Percentiles rank a stretch among this genome's conserved stretches.
phyloP scores from a whole-genome alignment of 192 early-diverging fungal genomes.

The Backusella psychrophila region DNA sequence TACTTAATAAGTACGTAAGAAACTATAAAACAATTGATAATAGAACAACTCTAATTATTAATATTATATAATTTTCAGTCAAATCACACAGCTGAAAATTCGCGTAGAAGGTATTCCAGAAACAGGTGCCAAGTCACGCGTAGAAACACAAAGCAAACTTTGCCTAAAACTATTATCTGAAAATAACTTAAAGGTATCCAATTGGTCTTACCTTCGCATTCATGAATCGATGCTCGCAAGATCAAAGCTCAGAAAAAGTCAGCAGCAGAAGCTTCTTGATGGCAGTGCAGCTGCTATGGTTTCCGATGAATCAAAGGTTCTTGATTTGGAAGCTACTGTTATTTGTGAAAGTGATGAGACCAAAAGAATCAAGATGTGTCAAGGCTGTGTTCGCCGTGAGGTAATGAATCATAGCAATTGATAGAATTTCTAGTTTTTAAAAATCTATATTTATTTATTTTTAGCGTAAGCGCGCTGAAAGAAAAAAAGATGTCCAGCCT shows the following conservation, averaged over 20 bases:
- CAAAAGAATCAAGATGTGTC: slow-evolving; percentile 75
- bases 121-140: slow-evolving; percentile 77
- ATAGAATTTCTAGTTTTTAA: not conserved
- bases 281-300: slow-evolving; percentile 35
- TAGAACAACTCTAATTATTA: not conserved
- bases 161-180: slow-evolving; percentile 78
- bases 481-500: slow-evolving; percentile 56
- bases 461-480: slow-evolving; percentile 63
- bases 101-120: slow-evolving; percentile 43
- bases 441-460: not conserved
- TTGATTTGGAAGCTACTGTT: slow-evolving; percentile 80
- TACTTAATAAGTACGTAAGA: not conserved
- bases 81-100: slow-evolving; percentile 14
- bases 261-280: slow-evolving; percentile 25
- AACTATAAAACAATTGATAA: not conserved
- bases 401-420: slow-evolving; percentile 11
- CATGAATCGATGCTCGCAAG: slow-evolving; percentile 82
- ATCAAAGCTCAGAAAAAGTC: slow-evolving; percentile 59
- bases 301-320: slow-evolving; percentile 46
- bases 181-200: slow-evolving; percentile 63
- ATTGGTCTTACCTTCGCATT: slow-evolving; percentile 84
- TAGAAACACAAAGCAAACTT: slow-evolving; percentile 94
- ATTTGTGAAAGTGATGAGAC: slow-evolving; percentile 81
- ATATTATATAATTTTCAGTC: not conserved
- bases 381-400: slow-evolving; percentile 83